Percentiles rank a stretch among this genome's conserved stretches.
Conservation (phyloP, 2,329 filamentous ascomycete species). For the Alternaria ventricosa region DNA sequence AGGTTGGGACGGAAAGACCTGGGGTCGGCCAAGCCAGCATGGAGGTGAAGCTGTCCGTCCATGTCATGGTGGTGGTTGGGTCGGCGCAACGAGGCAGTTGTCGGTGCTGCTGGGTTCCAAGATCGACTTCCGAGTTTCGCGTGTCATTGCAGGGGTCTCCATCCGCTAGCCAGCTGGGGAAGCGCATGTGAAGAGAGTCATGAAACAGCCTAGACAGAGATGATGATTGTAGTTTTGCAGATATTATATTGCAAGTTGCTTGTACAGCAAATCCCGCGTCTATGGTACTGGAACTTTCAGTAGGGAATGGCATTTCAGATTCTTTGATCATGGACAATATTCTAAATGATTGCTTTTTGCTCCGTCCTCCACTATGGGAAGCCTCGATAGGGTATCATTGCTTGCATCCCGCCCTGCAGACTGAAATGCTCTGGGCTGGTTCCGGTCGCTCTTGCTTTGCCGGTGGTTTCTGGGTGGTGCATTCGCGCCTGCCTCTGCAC, state of each 20-base stretch:
- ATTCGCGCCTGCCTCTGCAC: background rate
- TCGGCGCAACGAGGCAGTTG: constrained; percentile 2
- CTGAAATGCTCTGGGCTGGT: background rate
- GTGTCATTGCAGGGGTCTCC: constrained; percentile 16
- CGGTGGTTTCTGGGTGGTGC: background rate
- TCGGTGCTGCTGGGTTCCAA: constrained; percentile 5
- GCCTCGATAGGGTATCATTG: constrained; percentile 7
- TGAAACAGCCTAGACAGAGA: background rate
- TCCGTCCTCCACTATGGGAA: background rate
- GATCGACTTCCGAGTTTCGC: constrained; percentile 8
- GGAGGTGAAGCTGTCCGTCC: constrained; percentile 26
- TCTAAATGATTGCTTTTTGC: constrained; percentile 5
- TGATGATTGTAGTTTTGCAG: background rate
- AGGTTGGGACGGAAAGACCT: constrained; percentile 31
- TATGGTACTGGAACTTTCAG: background rate
- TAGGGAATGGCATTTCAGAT: background rate
- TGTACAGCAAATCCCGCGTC: background rate
- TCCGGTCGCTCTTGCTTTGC: background rate
- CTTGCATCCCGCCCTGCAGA: background rate
- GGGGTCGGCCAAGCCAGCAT: constrained; percentile 22
- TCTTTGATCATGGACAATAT: background rate
- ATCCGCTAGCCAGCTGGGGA: constrained; percentile 5
- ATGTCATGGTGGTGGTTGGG: constrained; percentile 30
- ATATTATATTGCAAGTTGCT: background rate
- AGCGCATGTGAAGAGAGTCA: constrained; percentile 4